phyloP scores from a whole-genome alignment of 768 basidiomycete genomes.

The Amanita rimosa region DNA sequence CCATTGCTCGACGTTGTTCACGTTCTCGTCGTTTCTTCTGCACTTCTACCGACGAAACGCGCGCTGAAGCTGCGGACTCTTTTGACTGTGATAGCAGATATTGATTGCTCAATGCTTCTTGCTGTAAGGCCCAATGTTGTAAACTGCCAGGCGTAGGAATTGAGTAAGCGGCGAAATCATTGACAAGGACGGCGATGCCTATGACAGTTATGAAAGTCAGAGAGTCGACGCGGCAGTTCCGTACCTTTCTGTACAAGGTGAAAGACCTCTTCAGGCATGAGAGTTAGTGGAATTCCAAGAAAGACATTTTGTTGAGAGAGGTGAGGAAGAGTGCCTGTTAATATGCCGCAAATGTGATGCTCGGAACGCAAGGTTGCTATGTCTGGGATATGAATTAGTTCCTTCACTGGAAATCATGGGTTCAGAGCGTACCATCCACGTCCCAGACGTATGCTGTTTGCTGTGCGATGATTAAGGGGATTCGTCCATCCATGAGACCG shows the following conservation, averaged over 20 bases:
- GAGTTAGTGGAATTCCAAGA: conserved; percentile 78
- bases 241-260: conserved; percentile 77
- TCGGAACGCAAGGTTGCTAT: conserved; percentile 68
- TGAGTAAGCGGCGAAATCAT: conserved; percentile 52
- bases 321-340: conserved; percentile 88
- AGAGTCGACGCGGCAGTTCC: not conserved
- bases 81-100: conserved; percentile 35
- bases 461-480: conserved; percentile 66
- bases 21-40: conserved; percentile 62
- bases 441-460: conserved; percentile 85
- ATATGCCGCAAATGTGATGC: conserved; percentile 75
- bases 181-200: conserved; percentile 73
- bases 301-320: conserved; percentile 95
- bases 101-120: conserved; percentile 38
- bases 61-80: conserved; percentile 23
- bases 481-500: conserved; percentile 15
- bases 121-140: conserved; percentile 38
- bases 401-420: conserved; percentile 1
- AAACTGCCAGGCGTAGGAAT: conserved; percentile 37
- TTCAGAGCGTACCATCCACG: conserved; percentile 46
- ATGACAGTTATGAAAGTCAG: conserved; percentile 9
- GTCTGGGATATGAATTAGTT: conserved; percentile 32
- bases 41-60: conserved; percentile 50
- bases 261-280: conserved; percentile 89
- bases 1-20: conserved; percentile 30